A percentile compares a stretch with the other conserved stretches of the same genome.
Evolutionary conservation across 345 rosid species (phyloP).

Genomic region (Raphanus raphanistrum): DNA sequence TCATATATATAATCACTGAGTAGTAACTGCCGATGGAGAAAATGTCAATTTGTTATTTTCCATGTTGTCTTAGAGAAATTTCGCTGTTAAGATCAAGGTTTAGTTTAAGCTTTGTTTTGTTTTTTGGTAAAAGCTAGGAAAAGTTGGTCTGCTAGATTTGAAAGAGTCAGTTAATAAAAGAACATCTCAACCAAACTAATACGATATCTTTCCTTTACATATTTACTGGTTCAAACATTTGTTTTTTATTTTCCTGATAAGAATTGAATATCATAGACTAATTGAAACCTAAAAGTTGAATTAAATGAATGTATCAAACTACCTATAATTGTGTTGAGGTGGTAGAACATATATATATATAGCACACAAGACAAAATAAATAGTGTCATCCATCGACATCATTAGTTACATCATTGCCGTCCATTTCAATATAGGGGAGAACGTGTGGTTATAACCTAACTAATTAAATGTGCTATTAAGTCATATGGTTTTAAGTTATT

Average conservation of each 20-base stretch:
- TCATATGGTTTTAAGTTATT: not conserved
- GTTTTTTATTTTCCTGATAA: not conserved
- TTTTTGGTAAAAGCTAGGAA: not conserved
- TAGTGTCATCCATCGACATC: constrained; percentile 26
- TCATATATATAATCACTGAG: not conserved
- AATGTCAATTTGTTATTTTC: constrained; percentile 5
- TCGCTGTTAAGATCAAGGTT: not conserved
- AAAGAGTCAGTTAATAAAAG: constrained; percentile 12
- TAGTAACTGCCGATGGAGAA: constrained; percentile 22
- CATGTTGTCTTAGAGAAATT: not conserved
- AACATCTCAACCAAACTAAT: constrained; percentile 4
- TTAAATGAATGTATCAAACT: not conserved
- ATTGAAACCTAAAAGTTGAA: not conserved
- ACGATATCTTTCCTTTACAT: not conserved
- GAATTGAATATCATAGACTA: not conserved
- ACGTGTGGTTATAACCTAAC: constrained; percentile 23
- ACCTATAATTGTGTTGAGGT: not conserved
- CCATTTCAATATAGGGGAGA: constrained; percentile 28
- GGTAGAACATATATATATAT: not conserved
- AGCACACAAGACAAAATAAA: not conserved
- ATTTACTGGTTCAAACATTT: constrained; percentile 27
- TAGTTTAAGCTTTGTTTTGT: not conserved
- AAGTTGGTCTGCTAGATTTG: not conserved
- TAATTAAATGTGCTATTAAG: constrained; percentile 10
- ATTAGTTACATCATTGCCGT: constrained; percentile 31